A percentile compares a stretch with the other conserved stretches of the same genome.
Conservation (phyloP, 2,329 filamentous ascomycete species). For the Sordariomycetes sp. region DNA sequence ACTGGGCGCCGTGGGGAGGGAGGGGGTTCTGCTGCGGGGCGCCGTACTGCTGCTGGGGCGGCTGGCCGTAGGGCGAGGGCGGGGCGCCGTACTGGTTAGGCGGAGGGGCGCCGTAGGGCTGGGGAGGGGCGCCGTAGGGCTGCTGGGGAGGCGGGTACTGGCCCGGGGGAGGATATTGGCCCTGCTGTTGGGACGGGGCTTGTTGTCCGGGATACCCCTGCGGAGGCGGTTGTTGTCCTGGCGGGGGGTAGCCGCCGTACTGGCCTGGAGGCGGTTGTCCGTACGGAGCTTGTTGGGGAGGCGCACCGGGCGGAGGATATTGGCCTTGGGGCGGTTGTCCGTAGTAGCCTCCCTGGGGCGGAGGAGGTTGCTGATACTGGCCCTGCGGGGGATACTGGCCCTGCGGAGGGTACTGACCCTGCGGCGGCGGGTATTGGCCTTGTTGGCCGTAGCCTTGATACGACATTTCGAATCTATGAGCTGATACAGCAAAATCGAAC, state of each 20-base stretch:
- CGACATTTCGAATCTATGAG: background rate
- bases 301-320: conserved; percentile 3
- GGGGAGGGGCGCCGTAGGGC: conserved; percentile 11
- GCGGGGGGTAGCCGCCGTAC: conserved; percentile 2
- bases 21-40: conserved; percentile 19
- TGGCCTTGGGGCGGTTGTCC: conserved; percentile 12
- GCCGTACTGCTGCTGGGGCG: conserved; percentile 21
- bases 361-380: conserved; percentile 6
- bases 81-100: conserved; percentile 24
- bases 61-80: conserved; percentile 14
- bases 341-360: conserved; percentile 6
- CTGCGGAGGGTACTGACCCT: conserved; percentile 15
- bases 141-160: conserved; percentile 18
- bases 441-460: conserved; percentile 17
- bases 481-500: background rate
- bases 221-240: conserved; percentile 10
- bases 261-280: background rate
- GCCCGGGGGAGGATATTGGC: conserved; percentile 9
- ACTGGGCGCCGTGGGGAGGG: conserved; percentile 4
- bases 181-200: conserved; percentile 15
- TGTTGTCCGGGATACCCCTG: conserved; percentile 22
- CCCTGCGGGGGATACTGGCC: conserved; percentile 16
- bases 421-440: conserved; percentile 19
- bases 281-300: background rate
- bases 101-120: conserved; percentile 11